Evolutionary conservation across 2,329 filamentous ascomycete species (phyloP), one percentile per base, ranked within the genome.

Genomic region (Colletotrichum destructivum): DNA sequence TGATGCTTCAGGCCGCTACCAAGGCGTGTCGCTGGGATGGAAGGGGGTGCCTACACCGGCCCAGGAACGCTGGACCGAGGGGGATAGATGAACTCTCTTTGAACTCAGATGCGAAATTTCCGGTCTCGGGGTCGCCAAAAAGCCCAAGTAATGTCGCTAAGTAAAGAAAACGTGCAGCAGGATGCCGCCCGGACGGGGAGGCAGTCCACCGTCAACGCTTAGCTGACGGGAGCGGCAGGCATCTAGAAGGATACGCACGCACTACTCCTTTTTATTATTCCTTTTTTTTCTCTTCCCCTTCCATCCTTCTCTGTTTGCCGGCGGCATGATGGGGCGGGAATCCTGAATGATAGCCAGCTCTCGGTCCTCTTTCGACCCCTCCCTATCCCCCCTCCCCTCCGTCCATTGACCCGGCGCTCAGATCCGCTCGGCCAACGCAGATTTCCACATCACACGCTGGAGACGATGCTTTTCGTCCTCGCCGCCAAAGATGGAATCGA

Each of bases 401-500:
- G 35, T 44, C 16, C 47, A 54, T 52, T 40, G 47, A 54, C 23
- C 31, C 46, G 46, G 23, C 26, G 56, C 42, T 62, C 18, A 44
- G 47, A 23, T 31, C 42, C 44, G 21, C 49, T 56, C 46, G 26
- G 31, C 35, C 52, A n/a, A n/a, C 9, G 55, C 42, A 35, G 61
- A 23, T 60, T 47, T 62, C 86, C 85, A 88, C 85, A 90, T 88
- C 12, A 88, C 77, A 2, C 79, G 75, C 51, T 84, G 82, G 66
- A 94, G 77, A 66, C 89, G 84, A 54, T 82, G 76, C 78, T 91
- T 93, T 76, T 94, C 91, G 16, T 85, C 81, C 3, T 90, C 84
- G 0, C 87, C 88, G 0, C 87, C 89, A 76, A 96, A 96, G 38
- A 94, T 93, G 2, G 87, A 85, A 21, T 90, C 86, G 4, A 93